Conservation (phyloP, 139 green algal genomes). For the Ulvella scutata region DNA sequence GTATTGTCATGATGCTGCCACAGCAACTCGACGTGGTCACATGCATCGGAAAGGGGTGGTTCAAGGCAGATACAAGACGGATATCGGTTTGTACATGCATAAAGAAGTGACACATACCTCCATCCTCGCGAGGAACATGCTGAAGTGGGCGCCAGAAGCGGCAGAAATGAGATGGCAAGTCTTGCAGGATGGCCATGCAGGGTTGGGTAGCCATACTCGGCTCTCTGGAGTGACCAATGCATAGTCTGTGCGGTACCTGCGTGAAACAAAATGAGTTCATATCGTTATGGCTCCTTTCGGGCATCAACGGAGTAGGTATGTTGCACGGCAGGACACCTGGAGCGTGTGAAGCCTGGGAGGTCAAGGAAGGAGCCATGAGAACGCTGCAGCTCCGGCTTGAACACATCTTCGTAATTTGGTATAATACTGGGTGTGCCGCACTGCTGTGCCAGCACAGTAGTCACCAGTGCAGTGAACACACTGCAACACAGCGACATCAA, state of each 20-base stretch:
- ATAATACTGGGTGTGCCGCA: too few relatives aligned
- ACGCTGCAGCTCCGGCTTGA: not conserved
- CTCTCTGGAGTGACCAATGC: conserved; percentile 78
- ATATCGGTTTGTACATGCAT: not conserved
- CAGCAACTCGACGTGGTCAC: not conserved
- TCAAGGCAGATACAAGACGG: not conserved
- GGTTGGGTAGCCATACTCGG: conserved; percentile 40
- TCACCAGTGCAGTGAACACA: too few relatives aligned
- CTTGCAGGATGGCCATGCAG: conserved; percentile 29
- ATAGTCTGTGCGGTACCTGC: conserved; percentile 61
- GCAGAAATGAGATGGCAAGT: conserved; percentile 68
- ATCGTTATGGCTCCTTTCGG: too few relatives aligned
- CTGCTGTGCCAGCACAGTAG: too few relatives aligned
- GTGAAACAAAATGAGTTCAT: too few relatives aligned
- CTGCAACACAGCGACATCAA: too few relatives aligned
- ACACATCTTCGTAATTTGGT: not conserved
- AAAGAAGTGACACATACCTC: not conserved
- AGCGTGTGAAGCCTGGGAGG: conserved; percentile 81
- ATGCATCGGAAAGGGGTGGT: not conserved
- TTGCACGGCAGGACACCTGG: not conserved
- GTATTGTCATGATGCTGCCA: not conserved
- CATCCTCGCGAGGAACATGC: conserved; percentile 71
- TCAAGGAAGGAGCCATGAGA: conserved; percentile 18
- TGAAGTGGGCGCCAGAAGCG: conserved; percentile 64
- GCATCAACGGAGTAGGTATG: too few relatives aligned